Percentiles rank a stretch among this genome's conserved stretches.
Conservation (phyloP, 306 rosid species). For the Acacia confusa region DNA sequence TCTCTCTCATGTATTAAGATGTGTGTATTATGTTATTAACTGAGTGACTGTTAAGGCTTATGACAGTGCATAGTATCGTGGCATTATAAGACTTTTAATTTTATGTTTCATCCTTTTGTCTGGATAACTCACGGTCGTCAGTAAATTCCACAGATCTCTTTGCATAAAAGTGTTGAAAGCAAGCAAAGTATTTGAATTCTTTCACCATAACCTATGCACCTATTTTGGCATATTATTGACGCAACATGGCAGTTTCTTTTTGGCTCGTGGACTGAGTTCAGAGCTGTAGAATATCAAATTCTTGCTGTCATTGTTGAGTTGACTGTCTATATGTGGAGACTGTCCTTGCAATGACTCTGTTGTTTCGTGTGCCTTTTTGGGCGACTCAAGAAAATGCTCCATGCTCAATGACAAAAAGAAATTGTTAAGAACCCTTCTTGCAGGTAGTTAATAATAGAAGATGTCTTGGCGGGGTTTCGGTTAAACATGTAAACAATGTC, state of each 20-base stretch:
- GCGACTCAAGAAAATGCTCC: background rate
- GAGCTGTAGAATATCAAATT: slow-evolving; percentile 25
- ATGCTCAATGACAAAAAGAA: background rate
- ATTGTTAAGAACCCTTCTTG: background rate
- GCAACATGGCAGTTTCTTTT: background rate
- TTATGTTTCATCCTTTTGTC: slow-evolving; percentile 27
- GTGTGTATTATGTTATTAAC: slow-evolving; percentile 36
- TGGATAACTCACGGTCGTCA: slow-evolving; percentile 48
- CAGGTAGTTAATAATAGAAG: background rate
- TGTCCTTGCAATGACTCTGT: slow-evolving; percentile 13
- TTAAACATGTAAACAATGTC: background rate
- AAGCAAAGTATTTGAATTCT: background rate
- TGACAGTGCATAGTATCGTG: slow-evolving; percentile 34
- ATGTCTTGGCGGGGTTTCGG: background rate
- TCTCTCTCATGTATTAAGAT: slow-evolving; percentile 30
- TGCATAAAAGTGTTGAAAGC: background rate
- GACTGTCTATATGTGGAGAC: slow-evolving; percentile 11
- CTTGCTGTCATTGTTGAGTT: slow-evolving; percentile 32
- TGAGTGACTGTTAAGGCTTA: slow-evolving; percentile 14
- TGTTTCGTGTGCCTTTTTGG: background rate
- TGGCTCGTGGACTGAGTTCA: slow-evolving; percentile 10
- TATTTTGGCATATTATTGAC: background rate
- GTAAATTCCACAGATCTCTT: slow-evolving; percentile 30
- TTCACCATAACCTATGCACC: background rate
- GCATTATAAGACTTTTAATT: slow-evolving; percentile 37